Conservation (phyloP, 495 filamentous ascomycete species). For the Annulohypoxylon bovei region DNA sequence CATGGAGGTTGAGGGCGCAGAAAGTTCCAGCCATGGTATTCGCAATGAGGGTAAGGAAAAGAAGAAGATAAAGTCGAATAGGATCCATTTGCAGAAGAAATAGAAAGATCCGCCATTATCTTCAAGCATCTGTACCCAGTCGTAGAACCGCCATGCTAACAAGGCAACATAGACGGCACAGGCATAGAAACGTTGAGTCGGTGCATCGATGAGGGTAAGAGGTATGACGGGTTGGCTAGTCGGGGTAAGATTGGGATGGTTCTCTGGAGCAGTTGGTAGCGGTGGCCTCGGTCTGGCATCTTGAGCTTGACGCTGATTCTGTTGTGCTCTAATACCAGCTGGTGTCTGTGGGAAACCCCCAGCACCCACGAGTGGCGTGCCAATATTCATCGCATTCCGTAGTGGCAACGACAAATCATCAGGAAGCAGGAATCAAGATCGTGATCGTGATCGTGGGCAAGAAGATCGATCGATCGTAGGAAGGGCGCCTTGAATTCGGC, state of each 20-base stretch:
- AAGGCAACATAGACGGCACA: slow-evolving; percentile 77
- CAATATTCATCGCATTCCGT: slow-evolving; percentile 60
- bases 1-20: slow-evolving; percentile 70
- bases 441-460: not conserved
- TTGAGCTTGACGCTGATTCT: slow-evolving; percentile 25
- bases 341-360: slow-evolving; percentile 58
- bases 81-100: slow-evolving; percentile 92
- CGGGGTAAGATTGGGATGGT: slow-evolving; percentile 35
- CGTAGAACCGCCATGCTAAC: slow-evolving; percentile 82
- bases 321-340: slow-evolving; percentile 37
- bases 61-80: slow-evolving; percentile 82
- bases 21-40: slow-evolving; percentile 96
- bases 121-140: slow-evolving; percentile 76
- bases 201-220: slow-evolving; percentile 78
- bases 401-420: slow-evolving; percentile 40
- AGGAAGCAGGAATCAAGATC: slow-evolving; percentile 7
- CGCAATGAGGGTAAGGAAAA: slow-evolving; percentile 83
- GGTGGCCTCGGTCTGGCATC: slow-evolving; percentile 22
- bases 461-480: not conserved
- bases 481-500: not conserved
- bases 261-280: slow-evolving; percentile 53
- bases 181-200: slow-evolving; percentile 87
- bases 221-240: slow-evolving; percentile 74
- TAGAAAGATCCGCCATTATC: slow-evolving; percentile 83
- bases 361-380: slow-evolving; percentile 48